A percentile compares a stretch with the other conserved stretches of the same genome.
Conservation (phyloP, 257 asterid genomes). For the Lycium ferocissimum region DNA sequence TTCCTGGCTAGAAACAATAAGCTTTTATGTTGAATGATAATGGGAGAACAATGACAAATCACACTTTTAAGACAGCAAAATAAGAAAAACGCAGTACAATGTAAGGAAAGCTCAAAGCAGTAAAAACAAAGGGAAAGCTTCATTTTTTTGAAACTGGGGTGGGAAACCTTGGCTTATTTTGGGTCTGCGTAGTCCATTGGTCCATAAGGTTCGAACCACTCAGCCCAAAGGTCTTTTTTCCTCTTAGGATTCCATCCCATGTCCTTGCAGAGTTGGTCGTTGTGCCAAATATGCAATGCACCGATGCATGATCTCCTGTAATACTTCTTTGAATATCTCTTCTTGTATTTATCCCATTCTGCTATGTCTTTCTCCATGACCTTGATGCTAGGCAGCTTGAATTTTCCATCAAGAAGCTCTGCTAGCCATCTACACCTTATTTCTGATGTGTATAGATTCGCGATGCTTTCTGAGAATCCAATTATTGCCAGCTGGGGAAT, state of each 20-base stretch:
- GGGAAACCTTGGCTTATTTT: neutral
- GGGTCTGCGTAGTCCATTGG: constrained; percentile 46
- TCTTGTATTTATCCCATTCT: constrained; percentile 49
- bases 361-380: constrained; percentile 52
- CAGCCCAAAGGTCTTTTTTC: constrained; percentile 47
- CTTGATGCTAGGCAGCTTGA: constrained; percentile 49
- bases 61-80: neutral
- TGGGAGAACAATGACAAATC: neutral
- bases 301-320: constrained; percentile 48
- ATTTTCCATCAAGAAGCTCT: constrained; percentile 50
- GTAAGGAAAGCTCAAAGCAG: neutral
- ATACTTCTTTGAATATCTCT: constrained; percentile 43
- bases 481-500: constrained; percentile 55
- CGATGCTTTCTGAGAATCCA: constrained; percentile 49
- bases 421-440: constrained; percentile 53
- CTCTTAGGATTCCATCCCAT: constrained; percentile 55
- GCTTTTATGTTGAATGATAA: neutral
- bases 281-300: constrained; percentile 53
- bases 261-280: constrained; percentile 59
- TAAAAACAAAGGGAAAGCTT: neutral
- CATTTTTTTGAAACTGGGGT: no score
- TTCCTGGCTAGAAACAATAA: neutral
- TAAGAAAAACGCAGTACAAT: neutral
- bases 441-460: constrained; percentile 51
- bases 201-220: constrained; percentile 57